Base-by-base conservation (phyloP, 1,284 basidiomycete genomes). In the Coniferiporia sulphurascens region DNA sequence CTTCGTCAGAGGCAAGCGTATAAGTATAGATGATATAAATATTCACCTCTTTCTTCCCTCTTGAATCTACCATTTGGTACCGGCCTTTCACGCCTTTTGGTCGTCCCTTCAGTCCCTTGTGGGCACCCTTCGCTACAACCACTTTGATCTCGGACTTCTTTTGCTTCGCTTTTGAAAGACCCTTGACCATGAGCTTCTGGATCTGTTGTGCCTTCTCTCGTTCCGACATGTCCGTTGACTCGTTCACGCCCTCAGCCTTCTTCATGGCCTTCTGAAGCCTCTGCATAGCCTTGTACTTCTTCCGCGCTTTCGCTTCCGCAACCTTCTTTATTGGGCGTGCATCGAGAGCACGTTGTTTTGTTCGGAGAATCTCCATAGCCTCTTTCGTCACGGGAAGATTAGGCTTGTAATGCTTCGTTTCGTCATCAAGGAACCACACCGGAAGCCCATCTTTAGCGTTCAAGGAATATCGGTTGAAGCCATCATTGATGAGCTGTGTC, bases 261-360 rank as follows among this genome's bases (percentile, higher is more conserved):
- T 92, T 95, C 82, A 94, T 87, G 13, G 93, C 93, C 73, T 94
- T 96, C 67, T 97, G 93, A 19, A 98, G 76, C 52, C 87, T 79
- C 67, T 93, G 89, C 19, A 85, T 81, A 3, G 94, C 92, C 74
- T 90, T 93, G 72, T 92, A 77, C 79, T 99, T 99, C 78, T 99
- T 99, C 63, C 97, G 83, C 41, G 93, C 95, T 75, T 99, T 99
- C 48, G 97, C 97, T 76, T 99, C 97, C 17, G 96, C 97, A 10
- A 99, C 82, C 80, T 99, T 99, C 78, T 98, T 99, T 77, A 99
- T 99, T 15, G 97, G 97, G 12, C 97, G 85, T 1, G 96, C 95
- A 70, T 99, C 95, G 50, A 99, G 79, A 4, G 94, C 93, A 22
- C 95, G 88, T 76, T 97, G 93, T 70, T 90, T 93, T 15, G 91